Evolutionary conservation across 257 asterid genomes (phyloP), one percentile per base, ranked within the genome.

Genomic region (Nicotiana tomentosiformis): DNA sequence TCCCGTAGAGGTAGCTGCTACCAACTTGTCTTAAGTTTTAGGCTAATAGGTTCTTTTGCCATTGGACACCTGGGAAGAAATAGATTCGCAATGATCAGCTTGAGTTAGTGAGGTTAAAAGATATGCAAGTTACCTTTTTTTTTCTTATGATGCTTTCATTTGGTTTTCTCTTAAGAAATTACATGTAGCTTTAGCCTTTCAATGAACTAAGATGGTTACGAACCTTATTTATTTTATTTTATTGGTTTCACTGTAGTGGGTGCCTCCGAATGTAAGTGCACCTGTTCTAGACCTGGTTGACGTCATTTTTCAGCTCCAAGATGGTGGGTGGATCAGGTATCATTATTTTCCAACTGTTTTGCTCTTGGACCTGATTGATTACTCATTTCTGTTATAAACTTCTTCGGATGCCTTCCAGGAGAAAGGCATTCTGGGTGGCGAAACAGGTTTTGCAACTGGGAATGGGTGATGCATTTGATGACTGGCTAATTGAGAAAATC

Each of bases 291-390:
- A 94, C 85, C 90, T 96, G 89, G 98, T 96, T 81, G 99, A 94
- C 78, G 95, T 91, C 81, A 83, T 94, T 84, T 94, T 96, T 83
- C 98, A 93, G 89, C 97, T 96, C 60, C 95, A 93, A 85, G 99
- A 96, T 88, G 98, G 99, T 87, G 99, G 99, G 77, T 96, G 99
- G 99, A 93, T 94, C 92, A 94, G 99, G 99, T 96, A 89, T 43
- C 30, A 16, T 53, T 26, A 62, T 76, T 51, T 43, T 26, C 43
- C 33, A 49, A 74, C 29, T 15, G 5, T 76, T 29, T 15, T 76
- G 29, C 80, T 16, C 49, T 76, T 51, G 80, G 49, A 51, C 65
- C 65, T 29, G 65, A 51, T 51, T 76, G 80, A 53, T 76, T 76
- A 51, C 29, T 29, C 46, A 76, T 76, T 76, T 76, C 10, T 51